A percentile compares a stretch with the other conserved stretches of the same genome.
phyloP scores from a whole-genome alignment of 345 rosid species.

The Rhizophora mangle region DNA sequence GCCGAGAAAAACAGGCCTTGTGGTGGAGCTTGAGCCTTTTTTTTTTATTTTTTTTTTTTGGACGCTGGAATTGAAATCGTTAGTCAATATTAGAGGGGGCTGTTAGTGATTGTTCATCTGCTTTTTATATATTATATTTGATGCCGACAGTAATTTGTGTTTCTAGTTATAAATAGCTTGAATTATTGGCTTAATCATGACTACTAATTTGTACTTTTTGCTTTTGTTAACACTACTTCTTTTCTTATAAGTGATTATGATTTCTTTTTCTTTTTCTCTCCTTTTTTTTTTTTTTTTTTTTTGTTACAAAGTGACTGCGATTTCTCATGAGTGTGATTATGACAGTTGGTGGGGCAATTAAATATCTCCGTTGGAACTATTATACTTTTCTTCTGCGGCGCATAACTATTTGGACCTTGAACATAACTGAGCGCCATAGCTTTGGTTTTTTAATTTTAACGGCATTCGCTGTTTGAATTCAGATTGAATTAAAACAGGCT shows the following conservation, averaged over 20 bases:
- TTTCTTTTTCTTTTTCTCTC: neutral
- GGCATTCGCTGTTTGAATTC: neutral
- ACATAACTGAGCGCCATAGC: no score
- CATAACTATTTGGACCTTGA: no score
- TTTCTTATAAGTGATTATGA: neutral
- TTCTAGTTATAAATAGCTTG: neutral
- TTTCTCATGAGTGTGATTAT: neutral
- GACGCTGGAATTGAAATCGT: no score
- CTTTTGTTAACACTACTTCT: no score
- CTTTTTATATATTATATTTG: no score
- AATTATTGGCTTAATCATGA: neutral
- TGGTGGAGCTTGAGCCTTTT: conserved; percentile 14
- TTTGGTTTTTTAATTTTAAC: neutral
- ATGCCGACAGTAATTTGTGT: neutral
- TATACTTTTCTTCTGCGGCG: no score
- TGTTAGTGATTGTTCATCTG: no score
- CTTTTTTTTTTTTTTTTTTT: neutral
- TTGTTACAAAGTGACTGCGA: conserved; percentile 3
- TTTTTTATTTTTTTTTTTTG: no score
- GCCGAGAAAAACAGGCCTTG: neutral
- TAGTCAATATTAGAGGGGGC: no score
- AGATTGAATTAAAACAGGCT: no score
- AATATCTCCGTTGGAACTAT: conserved; percentile 5
- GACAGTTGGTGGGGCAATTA: conserved; percentile 1
- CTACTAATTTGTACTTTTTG: neutral